Conservation (phyloP, 371 early-diverging fungal species). For the Mortierella sp. region DNA sequence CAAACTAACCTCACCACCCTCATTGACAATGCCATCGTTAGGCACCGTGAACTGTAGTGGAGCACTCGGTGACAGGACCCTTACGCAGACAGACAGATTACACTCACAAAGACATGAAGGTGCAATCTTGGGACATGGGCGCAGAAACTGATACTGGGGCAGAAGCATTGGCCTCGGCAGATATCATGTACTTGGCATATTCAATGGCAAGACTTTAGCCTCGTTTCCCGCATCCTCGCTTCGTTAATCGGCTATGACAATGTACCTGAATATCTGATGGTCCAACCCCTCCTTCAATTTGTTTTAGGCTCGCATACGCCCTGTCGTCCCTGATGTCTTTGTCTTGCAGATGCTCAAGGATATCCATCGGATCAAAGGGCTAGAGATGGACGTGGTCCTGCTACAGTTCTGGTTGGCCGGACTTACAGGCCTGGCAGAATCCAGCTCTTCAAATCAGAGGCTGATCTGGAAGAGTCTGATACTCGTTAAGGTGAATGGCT, state of each 20-base stretch:
- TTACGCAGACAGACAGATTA: no score
- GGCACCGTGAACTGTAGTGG: no score
- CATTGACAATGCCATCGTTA: no score
- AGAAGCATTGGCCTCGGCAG: conserved; percentile 32
- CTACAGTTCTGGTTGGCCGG: conserved; percentile 49
- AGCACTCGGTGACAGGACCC: no score
- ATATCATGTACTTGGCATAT: conserved; percentile 41
- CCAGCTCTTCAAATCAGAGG: conserved; percentile 26
- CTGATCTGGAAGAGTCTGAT: conserved; percentile 47
- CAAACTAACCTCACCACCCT: no score
- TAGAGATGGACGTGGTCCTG: conserved; percentile 37
- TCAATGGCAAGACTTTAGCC: conserved; percentile 22
- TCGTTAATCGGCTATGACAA: neutral
- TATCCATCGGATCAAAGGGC: conserved; percentile 29
- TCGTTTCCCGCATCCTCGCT: neutral
- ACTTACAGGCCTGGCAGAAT: conserved; percentile 46
- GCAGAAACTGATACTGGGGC: conserved; percentile 2
- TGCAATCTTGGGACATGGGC: conserved; percentile 27
- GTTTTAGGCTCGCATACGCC: conserved; percentile 41
- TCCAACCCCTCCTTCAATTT: neutral
- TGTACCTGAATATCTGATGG: neutral
- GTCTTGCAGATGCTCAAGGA: conserved; percentile 48
- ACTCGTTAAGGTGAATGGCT: conserved; percentile 32
- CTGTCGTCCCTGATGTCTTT: conserved; percentile 27
- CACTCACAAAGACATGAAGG: no score